Evolutionary conservation across 306 rosid genomes (phyloP).

Genomic region (Acacia melanoxylon): DNA sequence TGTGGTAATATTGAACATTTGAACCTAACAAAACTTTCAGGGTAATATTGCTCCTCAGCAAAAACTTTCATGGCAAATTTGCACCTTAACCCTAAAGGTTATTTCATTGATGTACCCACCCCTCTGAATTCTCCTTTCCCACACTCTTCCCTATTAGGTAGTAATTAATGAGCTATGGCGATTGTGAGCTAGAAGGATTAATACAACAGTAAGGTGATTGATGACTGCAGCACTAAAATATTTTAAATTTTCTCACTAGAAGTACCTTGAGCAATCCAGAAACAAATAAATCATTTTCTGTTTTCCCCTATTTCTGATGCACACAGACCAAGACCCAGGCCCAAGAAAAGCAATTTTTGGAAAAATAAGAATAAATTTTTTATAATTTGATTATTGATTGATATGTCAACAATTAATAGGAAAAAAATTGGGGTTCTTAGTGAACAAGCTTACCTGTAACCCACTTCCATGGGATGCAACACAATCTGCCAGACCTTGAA

Average conservation of each 20-base stretch:
- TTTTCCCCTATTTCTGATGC: background rate
- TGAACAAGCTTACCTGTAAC: slow-evolving; percentile 49
- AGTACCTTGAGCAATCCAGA: background rate
- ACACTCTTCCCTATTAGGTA: background rate
- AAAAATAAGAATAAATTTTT: background rate
- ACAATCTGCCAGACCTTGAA: slow-evolving; percentile 81
- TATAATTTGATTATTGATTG: background rate
- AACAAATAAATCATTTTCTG: background rate
- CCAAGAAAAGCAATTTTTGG: background rate
- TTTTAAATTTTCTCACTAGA: background rate
- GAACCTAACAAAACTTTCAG: no score
- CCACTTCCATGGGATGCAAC: slow-evolving; percentile 50
- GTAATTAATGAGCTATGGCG: background rate
- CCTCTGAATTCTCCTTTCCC: background rate
- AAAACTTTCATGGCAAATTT: no score
- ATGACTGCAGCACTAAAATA: background rate
- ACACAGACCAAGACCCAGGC: background rate
- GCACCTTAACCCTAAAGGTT: background rate
- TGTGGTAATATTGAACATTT: no score
- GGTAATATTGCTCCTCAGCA: no score
- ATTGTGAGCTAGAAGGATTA: background rate
- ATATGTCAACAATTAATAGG: background rate
- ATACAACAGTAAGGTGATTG: slow-evolving; percentile 8
- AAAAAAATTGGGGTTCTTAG: background rate
- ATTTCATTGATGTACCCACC: background rate